Evolutionary conservation across 768 basidiomycete genomes (phyloP), one percentile per base, ranked within the genome.

Genomic region (Kwoniella botswanensis): DNA sequence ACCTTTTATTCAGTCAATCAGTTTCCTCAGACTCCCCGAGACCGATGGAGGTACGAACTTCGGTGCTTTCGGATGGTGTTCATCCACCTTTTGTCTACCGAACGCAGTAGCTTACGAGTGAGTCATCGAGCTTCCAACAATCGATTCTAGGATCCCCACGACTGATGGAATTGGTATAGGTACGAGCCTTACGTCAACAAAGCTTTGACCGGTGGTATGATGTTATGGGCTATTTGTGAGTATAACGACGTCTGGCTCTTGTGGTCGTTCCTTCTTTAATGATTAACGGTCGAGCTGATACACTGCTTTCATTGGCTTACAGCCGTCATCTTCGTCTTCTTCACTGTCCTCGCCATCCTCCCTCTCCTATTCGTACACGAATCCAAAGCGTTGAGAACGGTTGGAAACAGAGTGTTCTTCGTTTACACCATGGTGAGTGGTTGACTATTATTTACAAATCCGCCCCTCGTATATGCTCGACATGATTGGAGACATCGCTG

Each of bases 331-430:
- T 81, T 82, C 74, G 50, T 71, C 44, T 77, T 82, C 73, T 82
- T 82, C 76, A 79, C 79, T 29, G 67, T 79, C 61, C 68, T 83
- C 50, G 72, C 80, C 11, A 76, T 83, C 52, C 73, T 83, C 18
- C 82, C 82, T 3, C 72, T 83, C 9, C 71, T 83, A 42, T 83
- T 81, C 74, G 79, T 81, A 12, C 82, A 83, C 65, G 80, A 81
- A 43, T 77, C 74, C 26, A 41, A 64, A 22, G 82, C 81, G 1
- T 68, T 83, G 18, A 68, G 82, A 5, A 76, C 70, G 54, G 74
- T 83, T 41, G 82, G 81, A 18, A 83, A 83, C 63, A 68, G 69
- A 18, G 68, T 65, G 10, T 83, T 82, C 67, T 83, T 82, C 72
- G 61, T 72, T n/a, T 73, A 72, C 63, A 77, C 70, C 13, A 67